Evolutionary conservation across 257 asterid species (phyloP).

Genomic region (Nicotiana sylvestris): DNA sequence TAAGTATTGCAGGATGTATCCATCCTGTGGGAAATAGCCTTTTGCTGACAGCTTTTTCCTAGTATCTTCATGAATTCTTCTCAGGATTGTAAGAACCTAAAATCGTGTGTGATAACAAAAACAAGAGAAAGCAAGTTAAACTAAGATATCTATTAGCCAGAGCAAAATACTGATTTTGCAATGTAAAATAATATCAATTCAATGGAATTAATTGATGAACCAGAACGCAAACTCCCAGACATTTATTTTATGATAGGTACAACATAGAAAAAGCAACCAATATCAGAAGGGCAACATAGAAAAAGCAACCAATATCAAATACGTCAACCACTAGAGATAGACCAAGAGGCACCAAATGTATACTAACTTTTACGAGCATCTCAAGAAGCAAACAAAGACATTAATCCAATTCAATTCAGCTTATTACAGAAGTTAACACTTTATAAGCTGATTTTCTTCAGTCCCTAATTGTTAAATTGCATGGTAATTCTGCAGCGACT

Average conservation of each 20-base stretch:
- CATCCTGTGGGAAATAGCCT: conserved; percentile 83
- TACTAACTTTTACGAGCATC: neutral
- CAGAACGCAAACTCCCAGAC: neutral
- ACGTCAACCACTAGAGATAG: neutral
- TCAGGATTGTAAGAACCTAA: conserved; percentile 64
- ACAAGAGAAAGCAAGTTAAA: conserved; percentile 1
- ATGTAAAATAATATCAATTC: neutral
- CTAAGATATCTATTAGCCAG: neutral
- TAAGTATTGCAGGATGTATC: conserved; percentile 67
- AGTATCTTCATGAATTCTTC: conserved; percentile 62
- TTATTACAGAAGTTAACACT: neutral
- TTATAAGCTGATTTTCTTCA: neutral
- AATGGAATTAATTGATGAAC: neutral
- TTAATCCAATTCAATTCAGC: neutral
- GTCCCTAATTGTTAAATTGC: neutral
- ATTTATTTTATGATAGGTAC: neutral
- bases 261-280: neutral
- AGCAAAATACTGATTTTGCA: neutral
- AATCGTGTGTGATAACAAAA: neutral
- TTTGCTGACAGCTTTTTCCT: conserved; percentile 56
- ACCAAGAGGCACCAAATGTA: conserved; percentile 4
- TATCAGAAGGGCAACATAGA: neutral
- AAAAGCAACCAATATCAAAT: neutral
- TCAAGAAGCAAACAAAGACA: neutral
- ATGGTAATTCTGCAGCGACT: neutral